Percentiles rank a stretch among this genome's conserved stretches.
phyloP scores from a whole-genome alignment of 2,329 filamentous ascomycete genomes.

The Xylaria sp. region DNA sequence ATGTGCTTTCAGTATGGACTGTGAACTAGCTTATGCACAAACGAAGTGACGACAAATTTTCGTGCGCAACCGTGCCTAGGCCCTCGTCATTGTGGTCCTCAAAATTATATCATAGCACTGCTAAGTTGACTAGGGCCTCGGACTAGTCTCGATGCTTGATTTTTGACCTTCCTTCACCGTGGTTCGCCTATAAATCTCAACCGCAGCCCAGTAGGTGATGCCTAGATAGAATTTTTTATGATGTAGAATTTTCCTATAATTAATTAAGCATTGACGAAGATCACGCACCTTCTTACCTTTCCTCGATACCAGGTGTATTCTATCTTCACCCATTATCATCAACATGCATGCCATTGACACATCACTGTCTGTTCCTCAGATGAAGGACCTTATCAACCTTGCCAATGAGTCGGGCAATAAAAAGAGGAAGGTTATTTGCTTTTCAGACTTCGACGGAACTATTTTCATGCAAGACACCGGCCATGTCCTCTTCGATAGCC shows the following conservation, averaged over 20 bases:
- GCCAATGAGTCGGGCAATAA: constrained; percentile 50
- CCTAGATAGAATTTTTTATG: background rate
- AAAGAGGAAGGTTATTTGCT: constrained; percentile 67
- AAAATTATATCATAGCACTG: constrained; percentile 13
- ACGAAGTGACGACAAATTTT: constrained; percentile 5
- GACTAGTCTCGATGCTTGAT: constrained; percentile 1
- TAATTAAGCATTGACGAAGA: constrained; percentile 8
- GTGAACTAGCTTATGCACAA: background rate
- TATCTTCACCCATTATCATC: constrained; percentile 6
- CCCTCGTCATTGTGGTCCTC: constrained; percentile 1
- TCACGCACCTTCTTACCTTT: background rate
- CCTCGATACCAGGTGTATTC: background rate
- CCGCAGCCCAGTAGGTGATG: background rate
- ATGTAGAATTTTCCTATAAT: background rate
- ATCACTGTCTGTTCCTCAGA: constrained; percentile 46
- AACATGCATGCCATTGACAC: constrained; percentile 55
- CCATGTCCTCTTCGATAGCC: constrained; percentile 73
- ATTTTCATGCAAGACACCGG: constrained; percentile 79
- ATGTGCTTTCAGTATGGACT: background rate
- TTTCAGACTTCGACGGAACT: constrained; percentile 75
- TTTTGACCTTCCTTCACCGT: background rate
- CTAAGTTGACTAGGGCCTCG: background rate
- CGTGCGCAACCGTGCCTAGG: background rate
- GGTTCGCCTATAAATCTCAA: constrained; percentile 19
- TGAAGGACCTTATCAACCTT: constrained; percentile 45